Conservation (phyloP, 164 flowering plant genomes). For the Chimonanthus praecox region DNA sequence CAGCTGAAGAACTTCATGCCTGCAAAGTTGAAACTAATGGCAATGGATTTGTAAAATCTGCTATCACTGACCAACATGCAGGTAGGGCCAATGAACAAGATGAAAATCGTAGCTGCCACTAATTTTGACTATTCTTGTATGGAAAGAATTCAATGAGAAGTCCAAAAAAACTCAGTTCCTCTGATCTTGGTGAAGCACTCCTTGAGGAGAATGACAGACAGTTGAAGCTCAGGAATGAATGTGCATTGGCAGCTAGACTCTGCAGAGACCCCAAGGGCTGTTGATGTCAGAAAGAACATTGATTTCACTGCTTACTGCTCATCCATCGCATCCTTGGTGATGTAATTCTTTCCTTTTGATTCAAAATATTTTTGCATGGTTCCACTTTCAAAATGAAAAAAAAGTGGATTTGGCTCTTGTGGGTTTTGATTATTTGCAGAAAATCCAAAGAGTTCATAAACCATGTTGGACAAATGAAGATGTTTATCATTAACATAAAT, state of each 20-base stretch:
- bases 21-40: neutral
- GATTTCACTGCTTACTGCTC: neutral
- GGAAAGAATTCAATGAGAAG: neutral
- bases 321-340: too few species aligned
- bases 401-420: slow-evolving; percentile 3
- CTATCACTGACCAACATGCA: neutral
- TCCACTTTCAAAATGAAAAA: neutral
- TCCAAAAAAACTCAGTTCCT: too few species aligned
- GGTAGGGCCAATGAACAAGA: neutral
- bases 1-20: neutral
- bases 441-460: slow-evolving; percentile 3
- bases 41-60: neutral
- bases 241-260: too few species aligned
- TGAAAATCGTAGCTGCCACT: neutral
- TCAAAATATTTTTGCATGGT: slow-evolving; percentile 3
- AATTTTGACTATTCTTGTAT: neutral
- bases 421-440: slow-evolving; percentile 9
- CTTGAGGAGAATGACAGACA: too few species aligned
- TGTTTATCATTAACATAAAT: too few species aligned
- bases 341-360: too few species aligned
- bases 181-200: too few species aligned
- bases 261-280: too few species aligned
- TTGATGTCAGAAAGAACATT: neutral
- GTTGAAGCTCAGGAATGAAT: too few species aligned
- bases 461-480: neutral